phyloP scores from a whole-genome alignment of 139 green algal genomes.

The Chlorella sp. region DNA sequence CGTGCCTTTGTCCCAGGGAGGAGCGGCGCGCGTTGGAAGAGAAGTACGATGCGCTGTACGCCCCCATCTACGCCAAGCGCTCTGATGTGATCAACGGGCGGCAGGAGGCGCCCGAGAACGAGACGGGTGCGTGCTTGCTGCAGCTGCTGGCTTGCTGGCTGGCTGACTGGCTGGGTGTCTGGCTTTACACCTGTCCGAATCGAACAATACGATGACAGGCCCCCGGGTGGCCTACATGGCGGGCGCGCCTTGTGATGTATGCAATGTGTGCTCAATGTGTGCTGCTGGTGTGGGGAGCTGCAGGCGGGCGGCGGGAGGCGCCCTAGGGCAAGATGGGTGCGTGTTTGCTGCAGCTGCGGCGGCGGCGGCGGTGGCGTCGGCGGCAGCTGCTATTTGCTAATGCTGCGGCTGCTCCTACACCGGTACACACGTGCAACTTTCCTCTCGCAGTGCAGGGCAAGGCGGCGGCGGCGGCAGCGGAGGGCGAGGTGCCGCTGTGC shows the following conservation, averaged over 20 bases:
- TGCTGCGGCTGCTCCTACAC: no score
- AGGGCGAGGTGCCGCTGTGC: neutral
- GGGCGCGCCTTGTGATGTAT: no score
- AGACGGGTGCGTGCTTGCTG: constrained; percentile 29
- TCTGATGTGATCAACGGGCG: constrained; percentile 69
- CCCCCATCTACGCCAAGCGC: constrained; percentile 81
- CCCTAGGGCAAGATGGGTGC: neutral
- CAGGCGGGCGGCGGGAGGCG: neutral
- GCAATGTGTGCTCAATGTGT: no score
- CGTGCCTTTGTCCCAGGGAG: constrained; percentile 31
- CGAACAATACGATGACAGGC: no score
- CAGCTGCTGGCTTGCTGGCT: no score
- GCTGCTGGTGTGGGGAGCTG: constrained; percentile 27
- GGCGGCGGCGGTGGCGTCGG: neutral
- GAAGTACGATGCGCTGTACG: constrained; percentile 77
- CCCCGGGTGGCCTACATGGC: no score
- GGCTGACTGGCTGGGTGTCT: no score
- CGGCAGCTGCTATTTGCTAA: no score
- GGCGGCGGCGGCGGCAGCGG: neutral
- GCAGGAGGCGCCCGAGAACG: constrained; percentile 61
- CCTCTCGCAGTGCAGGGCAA: neutral
- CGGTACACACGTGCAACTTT: no score
- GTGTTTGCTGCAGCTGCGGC: neutral
- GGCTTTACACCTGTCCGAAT: no score
- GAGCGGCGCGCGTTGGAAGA: constrained; percentile 63